phyloP scores from a whole-genome alignment of 2,329 filamentous ascomycete genomes.

The Orbilia brochopaga region DNA sequence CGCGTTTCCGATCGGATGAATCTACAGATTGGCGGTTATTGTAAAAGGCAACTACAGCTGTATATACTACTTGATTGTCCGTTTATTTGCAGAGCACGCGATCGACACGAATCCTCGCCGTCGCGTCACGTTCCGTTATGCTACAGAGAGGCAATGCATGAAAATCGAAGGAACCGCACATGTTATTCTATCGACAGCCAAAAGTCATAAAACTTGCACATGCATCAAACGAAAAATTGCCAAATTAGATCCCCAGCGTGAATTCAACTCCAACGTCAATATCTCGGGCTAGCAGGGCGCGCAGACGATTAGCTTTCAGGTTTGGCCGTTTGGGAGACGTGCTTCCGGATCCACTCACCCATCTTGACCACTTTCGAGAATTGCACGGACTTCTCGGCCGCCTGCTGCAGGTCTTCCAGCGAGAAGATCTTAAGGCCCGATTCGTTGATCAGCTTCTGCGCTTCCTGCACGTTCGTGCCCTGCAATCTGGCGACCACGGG shows the following conservation, averaged over 20 bases:
- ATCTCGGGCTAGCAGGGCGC: slow-evolving; percentile 72
- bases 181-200: background rate
- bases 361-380: slow-evolving; percentile 99
- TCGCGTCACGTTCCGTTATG: background rate
- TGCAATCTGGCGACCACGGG: slow-evolving; percentile 97
- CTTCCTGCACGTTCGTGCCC: slow-evolving; percentile 96
- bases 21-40: no score
- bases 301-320: slow-evolving; percentile 47
- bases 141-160: background rate
- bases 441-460: slow-evolving; percentile 91
- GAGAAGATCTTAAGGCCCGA: slow-evolving; percentile 99
- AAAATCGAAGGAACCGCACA: background rate
- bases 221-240: background rate
- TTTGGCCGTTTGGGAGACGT: slow-evolving; percentile 21
- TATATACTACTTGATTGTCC: no score
- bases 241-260: slow-evolving; percentile 83
- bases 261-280: slow-evolving; percentile 98
- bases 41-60: no score
- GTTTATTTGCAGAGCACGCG: no score
- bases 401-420: slow-evolving; percentile 95
- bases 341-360: slow-evolving; percentile 66
- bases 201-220: background rate
- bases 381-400: slow-evolving; percentile 97
- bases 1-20: no score
- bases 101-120: no score